phyloP scores from a whole-genome alignment of 148 eudicot species.

The Persicaria tinctoria region DNA sequence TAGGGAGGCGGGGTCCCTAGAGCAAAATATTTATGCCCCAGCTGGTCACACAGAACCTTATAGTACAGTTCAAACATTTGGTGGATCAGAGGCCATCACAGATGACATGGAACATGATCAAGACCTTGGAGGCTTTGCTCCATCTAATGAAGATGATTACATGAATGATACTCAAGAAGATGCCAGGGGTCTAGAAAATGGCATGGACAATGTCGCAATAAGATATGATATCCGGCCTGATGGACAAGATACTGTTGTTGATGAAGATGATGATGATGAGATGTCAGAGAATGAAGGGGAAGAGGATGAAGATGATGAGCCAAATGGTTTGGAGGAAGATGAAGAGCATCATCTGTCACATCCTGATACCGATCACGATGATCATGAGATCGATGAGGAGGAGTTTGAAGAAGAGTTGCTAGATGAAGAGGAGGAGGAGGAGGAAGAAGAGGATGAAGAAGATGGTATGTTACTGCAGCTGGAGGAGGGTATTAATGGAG shows the following conservation, averaged over 20 bases:
- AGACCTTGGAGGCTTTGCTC: slow-evolving; percentile 75
- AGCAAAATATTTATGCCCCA: slow-evolving; percentile 37
- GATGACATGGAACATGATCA: slow-evolving; percentile 99
- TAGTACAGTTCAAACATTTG: slow-evolving; percentile 38
- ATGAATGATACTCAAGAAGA: slow-evolving; percentile 85
- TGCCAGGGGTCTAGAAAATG: slow-evolving; percentile 56
- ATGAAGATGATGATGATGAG: slow-evolving; percentile 74
- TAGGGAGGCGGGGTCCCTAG: slow-evolving; percentile 41
- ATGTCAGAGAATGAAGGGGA: slow-evolving; percentile 74
- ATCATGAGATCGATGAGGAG: slow-evolving; percentile 92
- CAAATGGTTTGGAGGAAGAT: slow-evolving; percentile 75
- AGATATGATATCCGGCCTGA: slow-evolving; percentile 72
- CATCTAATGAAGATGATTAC: slow-evolving; percentile 68
- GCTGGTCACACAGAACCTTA: slow-evolving; percentile 45
- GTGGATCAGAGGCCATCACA: slow-evolving; percentile 76
- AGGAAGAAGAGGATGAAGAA: slow-evolving; percentile 60
- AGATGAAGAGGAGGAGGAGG: slow-evolving; percentile 89
- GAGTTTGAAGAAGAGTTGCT: slow-evolving; percentile 88
- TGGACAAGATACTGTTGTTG: slow-evolving; percentile 58
- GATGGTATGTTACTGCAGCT: slow-evolving; percentile 79
- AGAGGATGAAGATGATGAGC: slow-evolving; percentile 87
- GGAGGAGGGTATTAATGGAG: slow-evolving; percentile 90
- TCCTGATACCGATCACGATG: slow-evolving; percentile 91
- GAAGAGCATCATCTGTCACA: slow-evolving; percentile 79
- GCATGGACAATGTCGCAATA: slow-evolving; percentile 42